Conservation (phyloP, 768 basidiomycete species). For the Boletus rex-veris region DNA sequence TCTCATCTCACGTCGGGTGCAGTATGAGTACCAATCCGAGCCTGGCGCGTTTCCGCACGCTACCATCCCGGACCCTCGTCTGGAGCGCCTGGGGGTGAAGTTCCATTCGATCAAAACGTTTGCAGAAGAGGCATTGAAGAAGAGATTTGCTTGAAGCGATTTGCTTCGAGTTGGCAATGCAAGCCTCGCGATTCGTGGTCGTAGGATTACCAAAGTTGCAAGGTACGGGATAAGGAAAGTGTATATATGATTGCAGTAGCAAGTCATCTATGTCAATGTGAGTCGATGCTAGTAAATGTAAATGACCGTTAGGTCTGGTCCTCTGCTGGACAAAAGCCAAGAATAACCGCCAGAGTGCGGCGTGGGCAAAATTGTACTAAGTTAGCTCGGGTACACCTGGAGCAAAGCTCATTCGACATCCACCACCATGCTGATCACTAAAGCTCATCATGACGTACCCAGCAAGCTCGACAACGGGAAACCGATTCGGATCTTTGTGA, state of each 20-base stretch:
- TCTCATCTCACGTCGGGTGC: background rate
- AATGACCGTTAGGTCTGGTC: no score
- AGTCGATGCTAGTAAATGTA: no score
- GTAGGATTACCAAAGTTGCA: no score
- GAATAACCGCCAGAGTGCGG: background rate
- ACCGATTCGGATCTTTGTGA: slow-evolving; percentile 78
- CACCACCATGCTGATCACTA: slow-evolving; percentile 77
- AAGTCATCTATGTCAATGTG: no score
- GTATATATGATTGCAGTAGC: no score
- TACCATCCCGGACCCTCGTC: slow-evolving; percentile 24
- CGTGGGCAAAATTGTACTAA: background rate
- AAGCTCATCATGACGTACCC: slow-evolving; percentile 73
- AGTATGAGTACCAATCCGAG: slow-evolving; percentile 28
- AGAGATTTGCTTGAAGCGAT: slow-evolving; percentile 11
- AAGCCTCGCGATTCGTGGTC: no score
- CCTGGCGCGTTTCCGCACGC: slow-evolving; percentile 20
- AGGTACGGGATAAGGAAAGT: no score
- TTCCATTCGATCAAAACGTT: slow-evolving; percentile 21
- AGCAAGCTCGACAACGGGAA: slow-evolving; percentile 60
- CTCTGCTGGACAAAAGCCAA: no score
- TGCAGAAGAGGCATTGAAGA: slow-evolving; percentile 20
- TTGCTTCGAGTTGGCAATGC: no score
- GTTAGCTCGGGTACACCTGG: background rate
- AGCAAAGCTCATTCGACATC: background rate
- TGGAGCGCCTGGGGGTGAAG: slow-evolving; percentile 26